Evolutionary conservation across 2,329 filamentous ascomycete genomes (phyloP), one percentile per base, ranked within the genome.

Genomic region (Microcyclospora pomicola): DNA sequence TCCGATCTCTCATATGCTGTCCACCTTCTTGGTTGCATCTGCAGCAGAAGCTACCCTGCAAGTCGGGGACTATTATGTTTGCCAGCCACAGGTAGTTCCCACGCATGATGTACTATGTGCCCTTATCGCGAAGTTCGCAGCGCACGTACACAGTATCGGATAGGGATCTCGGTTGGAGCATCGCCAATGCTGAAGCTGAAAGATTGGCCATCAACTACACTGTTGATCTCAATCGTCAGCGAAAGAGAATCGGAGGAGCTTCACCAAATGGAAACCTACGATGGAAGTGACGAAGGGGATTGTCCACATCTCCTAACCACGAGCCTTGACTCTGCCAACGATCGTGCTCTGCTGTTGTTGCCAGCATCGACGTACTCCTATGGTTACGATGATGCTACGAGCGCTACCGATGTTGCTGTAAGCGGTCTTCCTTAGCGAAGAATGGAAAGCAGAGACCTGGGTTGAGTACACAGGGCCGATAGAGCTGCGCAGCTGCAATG

Each of bases 321-420:
- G 12, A n/a, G 12, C 30, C 9, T n/a, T 31, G 30, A 31, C 9
- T n/a, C 6, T 31, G 12, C 30, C 30, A 15, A 6, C 30, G 12
- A 31, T n/a, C 12, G 9, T 31, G 12, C 30, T 31, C 30, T 31
- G 30, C 30, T 31, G 30, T 31, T 31, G 30, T 44, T 15, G 42
- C 36, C 13, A 40, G 31, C 12, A 49, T 51, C 36, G 48, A 55
- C 36, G 53, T 7, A 24, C 35, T 15, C 35, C 35, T 10, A 30
- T 11, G 4, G 30, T 2, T 9, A 37, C 15, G 12, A 37, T 15
- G 7, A 14, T 15, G 15, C 30, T 37, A 30, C 35, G 15, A 37
- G n/a, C 7, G 10, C 24, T 31, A 14, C 27, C 4, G 35, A 29
- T 12, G 15, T 24, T 5, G 35, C 35, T 2, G 24, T 24, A 9